Evolutionary conservation across 1,284 basidiomycete species (phyloP).

Genomic region (Ustilago shanxiensis): DNA sequence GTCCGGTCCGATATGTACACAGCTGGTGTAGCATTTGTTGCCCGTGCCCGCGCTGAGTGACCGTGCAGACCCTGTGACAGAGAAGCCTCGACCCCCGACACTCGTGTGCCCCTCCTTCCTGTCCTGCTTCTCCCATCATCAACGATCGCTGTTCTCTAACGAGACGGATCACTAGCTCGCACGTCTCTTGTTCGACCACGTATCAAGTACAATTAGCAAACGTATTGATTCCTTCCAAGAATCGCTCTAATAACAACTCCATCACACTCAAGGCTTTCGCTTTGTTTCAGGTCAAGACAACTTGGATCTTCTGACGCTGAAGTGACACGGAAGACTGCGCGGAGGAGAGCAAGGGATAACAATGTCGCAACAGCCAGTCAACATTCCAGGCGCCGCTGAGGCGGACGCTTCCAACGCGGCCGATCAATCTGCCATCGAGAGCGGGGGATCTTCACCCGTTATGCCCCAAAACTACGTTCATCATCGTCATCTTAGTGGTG

Average conservation of each 20-base stretch:
- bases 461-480: constrained; percentile 74
- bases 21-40: too few species aligned
- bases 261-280: neutral
- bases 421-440: constrained; percentile 38
- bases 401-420: constrained; percentile 10
- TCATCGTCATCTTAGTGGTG: constrained; percentile 74
- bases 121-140: neutral
- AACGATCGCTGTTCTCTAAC: too few species aligned
- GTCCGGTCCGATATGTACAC: constrained; percentile 30
- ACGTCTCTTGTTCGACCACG: too few species aligned
- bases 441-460: constrained; percentile 33
- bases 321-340: neutral
- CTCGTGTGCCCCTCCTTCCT: neutral
- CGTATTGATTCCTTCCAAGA: neutral
- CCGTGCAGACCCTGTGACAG: neutral
- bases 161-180: too few species aligned
- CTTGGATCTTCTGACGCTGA: neutral
- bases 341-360: neutral
- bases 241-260: neutral
- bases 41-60: neutral
- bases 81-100: neutral
- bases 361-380: constrained; percentile 41
- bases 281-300: neutral
- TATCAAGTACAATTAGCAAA: too few species aligned
- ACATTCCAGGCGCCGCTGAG: constrained; percentile 11